phyloP scores from a whole-genome alignment of 768 basidiomycete species.

The Termitomyces sp. region DNA sequence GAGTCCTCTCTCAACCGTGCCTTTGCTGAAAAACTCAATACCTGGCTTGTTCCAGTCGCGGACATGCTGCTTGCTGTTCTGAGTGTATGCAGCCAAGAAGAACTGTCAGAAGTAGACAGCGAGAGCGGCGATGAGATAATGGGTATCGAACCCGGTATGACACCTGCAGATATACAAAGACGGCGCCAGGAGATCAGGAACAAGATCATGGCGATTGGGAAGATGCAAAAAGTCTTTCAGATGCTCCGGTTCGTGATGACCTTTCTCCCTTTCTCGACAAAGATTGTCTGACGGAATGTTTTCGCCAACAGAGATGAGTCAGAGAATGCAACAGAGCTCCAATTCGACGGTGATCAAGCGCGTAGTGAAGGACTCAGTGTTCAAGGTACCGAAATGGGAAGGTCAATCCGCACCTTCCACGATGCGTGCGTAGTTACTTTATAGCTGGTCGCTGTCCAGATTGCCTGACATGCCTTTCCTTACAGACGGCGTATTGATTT shows the following conservation, averaged over 20 bases:
- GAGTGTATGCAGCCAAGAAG: constrained; percentile 90
- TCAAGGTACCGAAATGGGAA: constrained; percentile 51
- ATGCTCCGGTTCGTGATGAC: constrained; percentile 65
- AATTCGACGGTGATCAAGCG: constrained; percentile 24
- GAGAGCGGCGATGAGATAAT: constrained; percentile 30
- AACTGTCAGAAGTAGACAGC: constrained; percentile 59
- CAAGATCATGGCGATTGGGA: constrained; percentile 90
- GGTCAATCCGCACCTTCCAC: constrained; percentile 64
- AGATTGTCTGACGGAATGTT: background rate
- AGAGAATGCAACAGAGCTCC: constrained; percentile 71
- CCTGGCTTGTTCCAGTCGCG: constrained; percentile 52
- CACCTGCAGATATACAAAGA: constrained; percentile 38
- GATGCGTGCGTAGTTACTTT: constrained; percentile 50
- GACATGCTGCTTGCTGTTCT: constrained; percentile 97
- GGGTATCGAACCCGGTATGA: constrained; percentile 19
- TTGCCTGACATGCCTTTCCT: background rate
- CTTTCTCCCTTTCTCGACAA: background rate
- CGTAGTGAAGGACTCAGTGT: constrained; percentile 52
- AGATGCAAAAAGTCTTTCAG: constrained; percentile 87
- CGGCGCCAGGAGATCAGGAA: constrained; percentile 80
- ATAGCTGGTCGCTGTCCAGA: background rate
- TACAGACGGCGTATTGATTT: constrained; percentile 65
- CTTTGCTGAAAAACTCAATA: background rate
- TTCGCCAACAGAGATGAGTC: constrained; percentile 57
- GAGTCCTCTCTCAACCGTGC: constrained; percentile 17